Base-by-base conservation (phyloP, 768 basidiomycete species). In the Termitomyces sp. region DNA sequence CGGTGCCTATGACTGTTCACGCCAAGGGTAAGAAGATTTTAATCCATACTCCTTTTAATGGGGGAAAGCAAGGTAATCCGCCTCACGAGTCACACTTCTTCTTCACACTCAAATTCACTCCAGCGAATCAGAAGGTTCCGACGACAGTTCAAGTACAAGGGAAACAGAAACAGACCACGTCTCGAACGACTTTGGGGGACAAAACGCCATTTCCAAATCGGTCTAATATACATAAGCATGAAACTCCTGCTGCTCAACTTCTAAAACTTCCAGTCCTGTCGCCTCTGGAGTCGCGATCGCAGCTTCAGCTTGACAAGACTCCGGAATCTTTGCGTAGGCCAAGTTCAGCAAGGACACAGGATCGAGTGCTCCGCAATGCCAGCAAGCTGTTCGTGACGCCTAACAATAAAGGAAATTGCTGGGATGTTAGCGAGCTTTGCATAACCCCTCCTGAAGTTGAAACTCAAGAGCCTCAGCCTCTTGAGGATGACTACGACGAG, bases 151-250 rank as follows among this genome's bases (percentile, higher is more conserved):
- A 70, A 70, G 63, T 66, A 61, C 56, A 61, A 18, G 55, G 58
- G 60, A 70, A 67, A 20, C 40, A 43, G 41, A 43, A 43, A 43
- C 58, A 63, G 61, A 67, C 41, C 64, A 67, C 50, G 57, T 47
- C 40, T 52, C 64, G 43, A 52, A 70, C 52, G 60, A 66, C 70
- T 1, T 75, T 92, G 8, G 78, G 77, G 28, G 89, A 92, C 73
- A 91, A 88, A 71, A 92, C 89, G 1, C 89, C 89, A 1, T 86
- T 86, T 64, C 83, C 84, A 3, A 91, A 91, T 68, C 85, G 88
- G 40, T 72, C 72, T 35, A 70, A 63, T 16, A 60, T 64, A 8
- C 59, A 67, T 32, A 65, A 69, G 16, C 73, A 68, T 61, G 73
- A 75, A 55, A 77, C 72, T 26, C 76, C 74, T 58, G 62, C 75